phyloP scores from a whole-genome alignment of 352 stramenopile genomes.

The Halophytophthora polymorphica region DNA sequence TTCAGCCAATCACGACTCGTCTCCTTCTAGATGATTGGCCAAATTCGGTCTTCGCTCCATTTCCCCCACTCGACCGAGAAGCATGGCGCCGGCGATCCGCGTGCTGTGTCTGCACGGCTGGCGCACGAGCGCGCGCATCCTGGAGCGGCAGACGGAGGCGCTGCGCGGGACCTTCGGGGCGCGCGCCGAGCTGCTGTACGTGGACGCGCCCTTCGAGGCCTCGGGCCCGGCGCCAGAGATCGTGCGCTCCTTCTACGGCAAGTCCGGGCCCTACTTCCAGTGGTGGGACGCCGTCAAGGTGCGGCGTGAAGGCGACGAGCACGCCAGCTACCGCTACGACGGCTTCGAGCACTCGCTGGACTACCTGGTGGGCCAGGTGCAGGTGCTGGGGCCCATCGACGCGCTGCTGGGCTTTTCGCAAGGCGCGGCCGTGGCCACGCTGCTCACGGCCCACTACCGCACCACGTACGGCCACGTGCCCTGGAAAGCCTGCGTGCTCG shows the following conservation, averaged over 20 bases:
- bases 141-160: conserved; percentile 53
- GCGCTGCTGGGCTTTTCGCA: conserved; percentile 77
- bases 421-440: conserved; percentile 46
- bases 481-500: conserved; percentile 61
- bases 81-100: conserved; percentile 42
- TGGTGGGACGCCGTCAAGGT: conserved; percentile 72
- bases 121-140: conserved; percentile 68
- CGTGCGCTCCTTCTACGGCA: conserved; percentile 56
- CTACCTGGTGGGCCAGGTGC: conserved; percentile 44
- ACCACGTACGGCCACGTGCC: conserved; percentile 34
- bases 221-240: conserved; percentile 55
- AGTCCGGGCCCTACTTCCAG: conserved; percentile 62
- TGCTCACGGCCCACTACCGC: conserved; percentile 66
- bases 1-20: too few relatives aligned
- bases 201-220: conserved; percentile 61
- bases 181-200: conserved; percentile 56
- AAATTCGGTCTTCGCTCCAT: neutral
- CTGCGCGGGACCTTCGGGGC: conserved; percentile 53
- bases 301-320: conserved; percentile 9
- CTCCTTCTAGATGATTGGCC: too few relatives aligned
- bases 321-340: conserved; percentile 47
- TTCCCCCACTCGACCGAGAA: too few relatives aligned
- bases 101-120: conserved; percentile 80
- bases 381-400: conserved; percentile 51
- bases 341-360: conserved; percentile 64